Evolutionary conservation across 108 stramenopile species (phyloP), one percentile per base, ranked within the genome.

Genomic region (Asterionellopsis glacialis): DNA sequence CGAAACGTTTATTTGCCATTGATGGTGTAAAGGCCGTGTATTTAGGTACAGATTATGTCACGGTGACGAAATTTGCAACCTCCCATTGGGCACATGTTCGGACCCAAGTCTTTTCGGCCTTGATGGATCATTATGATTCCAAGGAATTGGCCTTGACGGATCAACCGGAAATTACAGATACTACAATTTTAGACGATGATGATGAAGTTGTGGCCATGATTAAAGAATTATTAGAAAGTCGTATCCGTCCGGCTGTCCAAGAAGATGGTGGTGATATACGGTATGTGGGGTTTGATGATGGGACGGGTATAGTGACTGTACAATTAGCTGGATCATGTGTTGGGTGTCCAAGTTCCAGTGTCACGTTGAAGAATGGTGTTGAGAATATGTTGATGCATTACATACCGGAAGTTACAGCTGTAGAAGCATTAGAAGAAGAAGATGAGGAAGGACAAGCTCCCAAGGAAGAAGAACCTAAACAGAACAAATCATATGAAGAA

Each of bases 361-460:
- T 97, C 14, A 99, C 99, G 3, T 79, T 99, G 60, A 96, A 95
- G 79, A 81, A 96, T 53, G 99, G 99, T 9, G 99, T 99, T 9
- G 99, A 99, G 76, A 98, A 96, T 68, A 99, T 99, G 99, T 69
- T 99, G 41, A 96, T 95, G 97, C 99, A 99, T 74, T 99, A 99
- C 70, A 91, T 99, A 45, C 96, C 97, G 0, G 99, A 99, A 86
- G 97, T 99, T 51, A 90, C 80, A 18, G 83, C 61, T 51, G 88
- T 98, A 10, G 69, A 82, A 51, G 80, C 92, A 1, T 59, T 92
- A 63, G 93, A 91, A 41, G 85, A 91, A 59, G 91, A 91, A 40
- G 74, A 60, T 15, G 82, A 81, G 3, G 77, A 64, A 16, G 68
- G 45, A 9, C 59, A 64, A 42, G 16, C 40, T 47, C 51, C 18